A percentile compares a stretch with the other conserved stretches of the same genome.
Evolutionary conservation across 805 yeast genomes (phyloP).

Genomic region (Wickerhamiella australiensis): DNA sequence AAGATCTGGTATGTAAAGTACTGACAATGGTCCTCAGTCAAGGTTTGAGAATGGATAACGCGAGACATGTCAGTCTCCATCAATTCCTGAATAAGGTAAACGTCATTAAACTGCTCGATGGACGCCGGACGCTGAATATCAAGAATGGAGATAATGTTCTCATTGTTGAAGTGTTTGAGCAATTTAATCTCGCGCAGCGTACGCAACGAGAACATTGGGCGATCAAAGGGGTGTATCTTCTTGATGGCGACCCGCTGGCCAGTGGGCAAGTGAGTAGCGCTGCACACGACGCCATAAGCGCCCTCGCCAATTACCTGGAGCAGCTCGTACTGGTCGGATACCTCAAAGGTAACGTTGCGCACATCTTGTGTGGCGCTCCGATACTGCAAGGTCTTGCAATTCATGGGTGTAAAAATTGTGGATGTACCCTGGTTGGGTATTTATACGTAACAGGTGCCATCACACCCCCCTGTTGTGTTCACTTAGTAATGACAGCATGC

Average conservation of each 20-base stretch:
- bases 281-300: slow-evolving; percentile 87
- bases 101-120: slow-evolving; percentile 70
- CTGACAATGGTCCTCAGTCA: slow-evolving; percentile 92
- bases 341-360: slow-evolving; percentile 55
- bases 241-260: slow-evolving; percentile 89
- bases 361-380: slow-evolving; percentile 13
- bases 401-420: neutral
- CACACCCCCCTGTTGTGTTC: neutral
- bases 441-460: neutral
- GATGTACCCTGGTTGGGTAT: neutral
- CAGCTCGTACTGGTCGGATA: slow-evolving; percentile 76
- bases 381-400: slow-evolving; percentile 6
- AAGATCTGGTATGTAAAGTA: slow-evolving; percentile 82
- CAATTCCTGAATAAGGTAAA: slow-evolving; percentile 66
- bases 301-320: slow-evolving; percentile 86
- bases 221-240: slow-evolving; percentile 83
- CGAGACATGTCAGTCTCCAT: slow-evolving; percentile 99
- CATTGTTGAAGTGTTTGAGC: slow-evolving; percentile 82
- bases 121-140: slow-evolving; percentile 78
- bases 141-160: slow-evolving; percentile 77
- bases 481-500: slow-evolving; percentile 3
- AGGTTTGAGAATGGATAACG: slow-evolving; percentile 83
- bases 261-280: slow-evolving; percentile 77
- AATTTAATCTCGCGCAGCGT: slow-evolving; percentile 83
- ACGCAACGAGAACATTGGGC: slow-evolving; percentile 77